Conservation (phyloP, 179 eudicot species). For the Beta macrorhiza region DNA sequence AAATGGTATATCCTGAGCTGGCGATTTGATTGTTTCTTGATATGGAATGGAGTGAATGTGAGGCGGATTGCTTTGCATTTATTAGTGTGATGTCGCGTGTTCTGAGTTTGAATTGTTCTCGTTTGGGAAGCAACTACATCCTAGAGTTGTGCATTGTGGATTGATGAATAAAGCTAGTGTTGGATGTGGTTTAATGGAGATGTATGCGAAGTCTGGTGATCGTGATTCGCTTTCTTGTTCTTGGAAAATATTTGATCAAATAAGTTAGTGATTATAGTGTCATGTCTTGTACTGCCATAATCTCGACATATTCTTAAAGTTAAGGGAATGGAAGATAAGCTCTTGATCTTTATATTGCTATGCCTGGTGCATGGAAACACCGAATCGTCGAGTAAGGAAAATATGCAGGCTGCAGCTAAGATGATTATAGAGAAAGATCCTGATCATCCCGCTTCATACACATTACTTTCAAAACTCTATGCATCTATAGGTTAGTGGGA, state of each 20-base stretch:
- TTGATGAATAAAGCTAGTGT: constrained; percentile 23
- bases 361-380: constrained; percentile 49
- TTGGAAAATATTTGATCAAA: constrained; percentile 48
- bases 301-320: constrained; percentile 50
- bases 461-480: constrained; percentile 55
- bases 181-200: constrained; percentile 28
- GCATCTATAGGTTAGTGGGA: constrained; percentile 58
- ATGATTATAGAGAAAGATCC: constrained; percentile 51
- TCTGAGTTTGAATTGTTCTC: constrained; percentile 21
- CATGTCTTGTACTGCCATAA: constrained; percentile 63
- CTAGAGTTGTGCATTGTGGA: constrained; percentile 22
- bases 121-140: constrained; percentile 31
- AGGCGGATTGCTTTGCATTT: constrained; percentile 29
- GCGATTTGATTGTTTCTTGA: constrained; percentile 29
- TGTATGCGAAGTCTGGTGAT: constrained; percentile 35
- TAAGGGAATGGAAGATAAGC: constrained; percentile 50
- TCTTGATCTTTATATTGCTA: constrained; percentile 45
- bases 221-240: constrained; percentile 42
- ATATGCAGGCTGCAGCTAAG: constrained; percentile 34
- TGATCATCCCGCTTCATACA: constrained; percentile 55
- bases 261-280: constrained; percentile 44
- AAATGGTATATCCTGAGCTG: constrained; percentile 22
- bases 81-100: constrained; percentile 34
- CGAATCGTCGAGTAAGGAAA: constrained; percentile 29
- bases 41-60: constrained; percentile 25